Conservation (phyloP, 176 grass and related monocot genomes). For the Rhipidocladum racemiflorum region DNA sequence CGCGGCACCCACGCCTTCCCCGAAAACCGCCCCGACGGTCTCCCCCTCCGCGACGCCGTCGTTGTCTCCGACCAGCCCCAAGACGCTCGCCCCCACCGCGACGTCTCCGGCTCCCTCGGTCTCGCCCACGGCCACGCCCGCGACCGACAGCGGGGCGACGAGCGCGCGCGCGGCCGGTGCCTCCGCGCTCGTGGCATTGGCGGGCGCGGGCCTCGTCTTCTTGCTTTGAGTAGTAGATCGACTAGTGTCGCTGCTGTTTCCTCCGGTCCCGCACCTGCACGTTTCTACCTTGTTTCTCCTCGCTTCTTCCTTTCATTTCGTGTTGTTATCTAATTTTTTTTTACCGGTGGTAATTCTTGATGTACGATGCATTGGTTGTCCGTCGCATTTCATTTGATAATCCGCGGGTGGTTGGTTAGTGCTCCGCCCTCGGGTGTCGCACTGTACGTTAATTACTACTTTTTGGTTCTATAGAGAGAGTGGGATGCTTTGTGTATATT, state of each 20-base stretch:
- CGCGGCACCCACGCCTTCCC: slow-evolving; percentile 2
- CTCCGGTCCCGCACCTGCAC: neutral
- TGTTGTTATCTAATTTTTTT: slow-evolving; percentile 44
- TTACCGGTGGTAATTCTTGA: slow-evolving; percentile 53
- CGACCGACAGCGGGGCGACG: neutral
- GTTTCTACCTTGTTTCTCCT: neutral
- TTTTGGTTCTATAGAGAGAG: slow-evolving; percentile 54
- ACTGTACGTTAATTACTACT: slow-evolving; percentile 35
- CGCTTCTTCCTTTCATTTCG: neutral
- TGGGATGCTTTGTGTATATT: slow-evolving; percentile 46
- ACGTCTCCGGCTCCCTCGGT: slow-evolving; percentile 16
- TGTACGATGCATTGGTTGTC: slow-evolving; percentile 43
- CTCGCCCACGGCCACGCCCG: slow-evolving; percentile 21
- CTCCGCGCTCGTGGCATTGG: slow-evolving; percentile 40
- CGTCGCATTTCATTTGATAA: slow-evolving; percentile 26
- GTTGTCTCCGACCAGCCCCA: slow-evolving; percentile 38
- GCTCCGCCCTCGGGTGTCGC: slow-evolving; percentile 13
- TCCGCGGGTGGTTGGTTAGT: slow-evolving; percentile 36
- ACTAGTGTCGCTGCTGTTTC: neutral
- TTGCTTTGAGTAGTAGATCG: slow-evolving; percentile 38
- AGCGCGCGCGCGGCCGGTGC: slow-evolving; percentile 6
- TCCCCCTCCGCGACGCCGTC: slow-evolving; percentile 37
- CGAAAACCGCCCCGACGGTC: slow-evolving; percentile 21
- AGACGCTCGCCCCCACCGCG: slow-evolving; percentile 12
- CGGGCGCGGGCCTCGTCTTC: slow-evolving; percentile 31